Evolutionary conservation across 2,329 filamentous ascomycete species (phyloP), one percentile per base, ranked within the genome.

Genomic region (Talaromyces sp.): DNA sequence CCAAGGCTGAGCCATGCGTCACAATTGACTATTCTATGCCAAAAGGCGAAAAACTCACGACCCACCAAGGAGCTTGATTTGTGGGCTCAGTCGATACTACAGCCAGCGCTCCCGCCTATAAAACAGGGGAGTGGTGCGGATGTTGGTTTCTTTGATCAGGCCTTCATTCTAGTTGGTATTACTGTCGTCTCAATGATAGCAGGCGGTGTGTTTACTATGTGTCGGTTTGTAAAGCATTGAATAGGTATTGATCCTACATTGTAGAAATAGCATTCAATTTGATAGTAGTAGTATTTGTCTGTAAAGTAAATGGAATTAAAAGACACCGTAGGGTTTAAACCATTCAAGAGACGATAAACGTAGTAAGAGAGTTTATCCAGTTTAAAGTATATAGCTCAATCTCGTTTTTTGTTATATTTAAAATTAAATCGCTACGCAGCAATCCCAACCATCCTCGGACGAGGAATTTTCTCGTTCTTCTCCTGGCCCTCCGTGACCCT

Each of bases 141-240:
- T 52, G 65, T 81, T 32, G 80, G 80, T 0, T 82, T 81, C 68
- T 82, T 82, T 63, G 78, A 81, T 62, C 77, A 80, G 61, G 80
- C 41, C 19, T 46, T 46, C n/a, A 46, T 46, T n/a, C 2, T 46
- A 21, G 41, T 46, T 21, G 41, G 41, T 21, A 46, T 46, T 46
- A 46, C 41, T 19, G 17, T 46, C 21, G 17, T 21, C 17, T 46
- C 41, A n/a, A n/a, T 46, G 0, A 46, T 46, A 19, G 41, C 41
- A 46, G 41, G 41, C 21, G 41, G 41, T 21, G 17, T n/a, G 14
- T 46, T 46, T 46, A 46, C 41, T 19, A n/a, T 46, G n/a, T 46
- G 21, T 46, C 41, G 21, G 41, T 21, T 9, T n/a, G 17, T 7
- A 46, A 46, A 46, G 41, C 14, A 11, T 46, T 46, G 41, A 21